Conservation (phyloP, 306 rosid species). For the Castanopsis chinensis region DNA sequence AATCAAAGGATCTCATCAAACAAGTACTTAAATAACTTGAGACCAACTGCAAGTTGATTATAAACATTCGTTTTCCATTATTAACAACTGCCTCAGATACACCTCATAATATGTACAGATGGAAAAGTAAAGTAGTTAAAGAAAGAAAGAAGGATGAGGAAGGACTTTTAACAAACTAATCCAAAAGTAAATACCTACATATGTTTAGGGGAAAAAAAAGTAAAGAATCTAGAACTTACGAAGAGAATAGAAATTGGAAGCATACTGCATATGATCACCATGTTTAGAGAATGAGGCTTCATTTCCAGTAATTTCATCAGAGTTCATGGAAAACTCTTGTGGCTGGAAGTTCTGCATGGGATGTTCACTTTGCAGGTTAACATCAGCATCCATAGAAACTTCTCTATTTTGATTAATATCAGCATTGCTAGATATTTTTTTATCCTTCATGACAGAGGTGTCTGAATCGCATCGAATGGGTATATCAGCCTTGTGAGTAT, state of each 20-base stretch:
- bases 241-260: constrained; percentile 44
- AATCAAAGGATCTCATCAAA: not conserved
- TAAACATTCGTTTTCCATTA: not conserved
- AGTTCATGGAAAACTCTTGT: constrained; percentile 42
- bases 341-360: constrained; percentile 34
- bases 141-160: not conserved
- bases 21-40: not conserved
- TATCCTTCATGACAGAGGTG: constrained; percentile 57
- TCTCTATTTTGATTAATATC: constrained; percentile 17
- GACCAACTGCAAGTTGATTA: not conserved
- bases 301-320: constrained; percentile 44
- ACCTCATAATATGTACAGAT: not conserved
- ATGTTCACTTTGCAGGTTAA: constrained; percentile 27
- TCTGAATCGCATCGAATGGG: constrained; percentile 41
- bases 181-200: not conserved
- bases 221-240: constrained; percentile 42
- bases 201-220: not conserved
- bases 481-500: constrained; percentile 43
- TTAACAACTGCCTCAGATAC: not conserved
- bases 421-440: constrained; percentile 20
- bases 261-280: constrained; percentile 32
- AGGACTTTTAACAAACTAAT: not conserved
- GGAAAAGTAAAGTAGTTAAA: not conserved
- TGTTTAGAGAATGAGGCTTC: constrained; percentile 24
- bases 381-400: constrained; percentile 34